Evolutionary conservation across 371 early-diverging fungal genomes (phyloP).

Genomic region (Zancudomyces culisetae): DNA sequence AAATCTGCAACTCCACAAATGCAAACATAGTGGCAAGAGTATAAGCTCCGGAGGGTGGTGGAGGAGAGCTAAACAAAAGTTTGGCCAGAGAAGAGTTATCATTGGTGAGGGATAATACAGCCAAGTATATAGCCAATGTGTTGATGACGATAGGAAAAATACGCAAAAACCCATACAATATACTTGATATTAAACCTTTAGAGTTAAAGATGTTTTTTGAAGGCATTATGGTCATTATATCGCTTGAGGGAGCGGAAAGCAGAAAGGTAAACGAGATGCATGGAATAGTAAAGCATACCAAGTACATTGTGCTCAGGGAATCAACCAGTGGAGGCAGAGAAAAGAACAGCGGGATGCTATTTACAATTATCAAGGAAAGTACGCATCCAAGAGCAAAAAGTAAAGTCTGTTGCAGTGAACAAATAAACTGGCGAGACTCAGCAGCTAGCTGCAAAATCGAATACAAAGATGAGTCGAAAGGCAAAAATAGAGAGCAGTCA

Average conservation of each 20-base stretch:
- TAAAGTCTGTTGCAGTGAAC: conserved; percentile 55
- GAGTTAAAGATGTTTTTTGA: conserved; percentile 72
- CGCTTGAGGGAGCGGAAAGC: conserved; percentile 69
- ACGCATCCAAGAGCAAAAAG: conserved; percentile 47
- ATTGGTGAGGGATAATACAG: too few relatives aligned
- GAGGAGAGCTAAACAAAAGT: too few relatives aligned
- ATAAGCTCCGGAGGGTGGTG: too few relatives aligned
- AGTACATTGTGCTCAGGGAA: conserved; percentile 75
- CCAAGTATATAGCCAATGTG: conserved; percentile 40
- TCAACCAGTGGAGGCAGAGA: conserved; percentile 64
- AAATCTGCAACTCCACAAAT: conserved; percentile 45
- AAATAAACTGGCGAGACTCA: conserved; percentile 74
- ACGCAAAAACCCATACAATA: conserved; percentile 45
- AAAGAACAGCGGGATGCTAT: conserved; percentile 46
- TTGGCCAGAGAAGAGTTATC: too few relatives aligned
- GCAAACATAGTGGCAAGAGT: conserved; percentile 33
- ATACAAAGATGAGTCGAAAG: conserved; percentile 87
- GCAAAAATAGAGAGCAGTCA: conserved; percentile 62
- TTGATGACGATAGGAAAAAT: conserved; percentile 41
- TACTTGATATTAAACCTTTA: conserved; percentile 47
- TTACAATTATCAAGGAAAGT: conserved; percentile 40
- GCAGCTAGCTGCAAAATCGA: conserved; percentile 82
- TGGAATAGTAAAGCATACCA: conserved; percentile 70
- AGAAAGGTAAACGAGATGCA: conserved; percentile 57
- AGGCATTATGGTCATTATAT: conserved; percentile 83